A percentile compares a stretch with the other conserved stretches of the same genome.
Conservation (phyloP, 331 rosid genomes). For the Phaseolus coccineus region DNA sequence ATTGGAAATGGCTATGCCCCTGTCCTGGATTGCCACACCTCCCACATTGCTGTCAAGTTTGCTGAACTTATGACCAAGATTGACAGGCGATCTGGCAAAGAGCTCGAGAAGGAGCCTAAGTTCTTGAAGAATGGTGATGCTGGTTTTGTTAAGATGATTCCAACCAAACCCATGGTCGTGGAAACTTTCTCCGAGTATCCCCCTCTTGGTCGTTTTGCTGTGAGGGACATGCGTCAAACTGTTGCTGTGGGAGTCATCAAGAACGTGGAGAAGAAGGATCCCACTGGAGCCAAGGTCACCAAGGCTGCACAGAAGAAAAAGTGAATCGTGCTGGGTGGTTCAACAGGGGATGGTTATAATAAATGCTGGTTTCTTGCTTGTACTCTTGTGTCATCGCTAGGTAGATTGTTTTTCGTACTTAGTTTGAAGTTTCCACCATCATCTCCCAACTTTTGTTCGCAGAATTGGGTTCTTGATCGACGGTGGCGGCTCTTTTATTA, state of each 20-base stretch:
- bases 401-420: constrained; percentile 2
- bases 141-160: constrained; percentile 69
- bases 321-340: constrained; percentile 58
- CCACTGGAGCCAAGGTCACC: constrained; percentile 71
- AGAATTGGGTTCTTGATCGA: constrained; percentile 50
- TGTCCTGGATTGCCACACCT: constrained; percentile 69
- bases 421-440: constrained; percentile 49
- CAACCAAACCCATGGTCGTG: constrained; percentile 74
- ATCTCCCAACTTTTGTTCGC: constrained; percentile 38
- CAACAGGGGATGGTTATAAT: constrained; percentile 18
- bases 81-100: constrained; percentile 73
- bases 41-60: constrained; percentile 74
- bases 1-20: constrained; percentile 74
- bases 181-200: constrained; percentile 73
- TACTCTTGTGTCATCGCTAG: not conserved
- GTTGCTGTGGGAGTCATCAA: constrained; percentile 85
- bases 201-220: constrained; percentile 71
- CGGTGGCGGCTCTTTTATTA: constrained; percentile 56
- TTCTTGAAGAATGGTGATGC: constrained; percentile 75
- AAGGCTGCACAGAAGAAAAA: constrained; percentile 76
- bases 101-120: constrained; percentile 73
- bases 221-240: constrained; percentile 80
- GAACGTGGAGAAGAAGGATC: constrained; percentile 76
- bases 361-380: constrained; percentile 41
- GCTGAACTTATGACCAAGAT: constrained; percentile 65